phyloP scores from a whole-genome alignment of 2,329 filamentous ascomycete genomes.

The Exophiala dermatitidis region DNA sequence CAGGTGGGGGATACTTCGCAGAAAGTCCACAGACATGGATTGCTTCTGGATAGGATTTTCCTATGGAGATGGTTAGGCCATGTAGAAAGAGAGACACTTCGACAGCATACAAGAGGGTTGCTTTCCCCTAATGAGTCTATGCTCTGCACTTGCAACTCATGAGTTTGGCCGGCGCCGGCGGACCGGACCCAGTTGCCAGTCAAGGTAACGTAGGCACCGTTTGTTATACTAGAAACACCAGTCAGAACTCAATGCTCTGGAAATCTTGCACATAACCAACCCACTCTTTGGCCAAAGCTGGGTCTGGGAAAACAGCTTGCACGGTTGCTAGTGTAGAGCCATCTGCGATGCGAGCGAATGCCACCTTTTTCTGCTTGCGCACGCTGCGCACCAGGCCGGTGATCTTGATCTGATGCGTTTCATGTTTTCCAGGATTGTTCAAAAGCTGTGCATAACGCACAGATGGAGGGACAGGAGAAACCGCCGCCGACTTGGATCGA shows the following conservation, averaged over 20 bases:
- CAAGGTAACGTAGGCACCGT: slow-evolving; percentile 71
- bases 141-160: slow-evolving; percentile 69
- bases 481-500: not conserved
- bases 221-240: slow-evolving; percentile 57
- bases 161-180: slow-evolving; percentile 58
- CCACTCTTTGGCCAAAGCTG: slow-evolving; percentile 65
- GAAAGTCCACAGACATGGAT: slow-evolving; percentile 81
- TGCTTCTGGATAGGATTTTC: slow-evolving; percentile 94
- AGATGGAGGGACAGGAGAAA: not conserved
- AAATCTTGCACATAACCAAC: slow-evolving; percentile 31
- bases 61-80: slow-evolving; percentile 39
- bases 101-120: slow-evolving; percentile 41
- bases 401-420: slow-evolving; percentile 10
- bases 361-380: slow-evolving; percentile 73
- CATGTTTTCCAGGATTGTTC: not conserved
- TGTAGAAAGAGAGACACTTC: not conserved
- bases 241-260: slow-evolving; percentile 27
- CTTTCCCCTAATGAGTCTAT: slow-evolving; percentile 68
- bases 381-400: slow-evolving; percentile 36
- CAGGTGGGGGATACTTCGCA: slow-evolving; percentile 82
- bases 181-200: slow-evolving; percentile 67
- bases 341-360: slow-evolving; percentile 80
- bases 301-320: slow-evolving; percentile 67
- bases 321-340: slow-evolving; percentile 72
- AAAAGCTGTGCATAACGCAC: slow-evolving; percentile 12